Percentiles rank a stretch among this genome's conserved stretches.
Conservation (phyloP, 768 basidiomycete genomes). For the Imleria badia region DNA sequence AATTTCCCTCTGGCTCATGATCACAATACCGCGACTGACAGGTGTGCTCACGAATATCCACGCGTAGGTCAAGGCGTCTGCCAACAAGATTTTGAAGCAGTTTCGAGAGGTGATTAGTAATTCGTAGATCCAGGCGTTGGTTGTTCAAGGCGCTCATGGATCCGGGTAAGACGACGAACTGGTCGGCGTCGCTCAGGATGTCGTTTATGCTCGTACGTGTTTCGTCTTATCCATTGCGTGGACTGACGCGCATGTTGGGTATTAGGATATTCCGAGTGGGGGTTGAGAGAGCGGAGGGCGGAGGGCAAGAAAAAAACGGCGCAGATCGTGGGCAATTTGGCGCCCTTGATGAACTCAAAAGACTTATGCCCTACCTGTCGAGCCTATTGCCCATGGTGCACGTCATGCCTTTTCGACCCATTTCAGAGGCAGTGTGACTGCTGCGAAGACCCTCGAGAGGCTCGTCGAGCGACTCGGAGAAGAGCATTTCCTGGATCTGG, state of each 20-base stretch:
- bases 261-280: conserved; percentile 92
- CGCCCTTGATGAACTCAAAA: conserved; percentile 82
- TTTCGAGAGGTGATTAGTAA: conserved; percentile 99
- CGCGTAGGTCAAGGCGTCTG: conserved; percentile 89
- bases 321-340: conserved; percentile 97
- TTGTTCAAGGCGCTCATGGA: conserved; percentile 95
- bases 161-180: conserved; percentile 85
- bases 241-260: not conserved
- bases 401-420: conserved; percentile 88
- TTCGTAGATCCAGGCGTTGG: conserved; percentile 88
- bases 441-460: conserved; percentile 93
- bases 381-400: conserved; percentile 89
- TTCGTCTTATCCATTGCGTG: not conserved
- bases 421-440: conserved; percentile 95
- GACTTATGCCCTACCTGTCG: conserved; percentile 94
- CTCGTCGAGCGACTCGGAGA: conserved; percentile 97
- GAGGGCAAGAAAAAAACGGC: conserved; percentile 95
- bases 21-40: conserved; percentile 95
- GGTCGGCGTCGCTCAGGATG: conserved; percentile 84
- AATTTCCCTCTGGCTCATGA: conserved; percentile 89
- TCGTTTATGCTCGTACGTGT: conserved; percentile 83
- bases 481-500: conserved; percentile 91
- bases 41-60: conserved; percentile 96
- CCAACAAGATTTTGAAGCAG: conserved; percentile 94
- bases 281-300: conserved; percentile 86